Evolutionary conservation across 805 yeast species (phyloP), one percentile per base, ranked within the genome.

Genomic region (Teunomyces panamensis): DNA sequence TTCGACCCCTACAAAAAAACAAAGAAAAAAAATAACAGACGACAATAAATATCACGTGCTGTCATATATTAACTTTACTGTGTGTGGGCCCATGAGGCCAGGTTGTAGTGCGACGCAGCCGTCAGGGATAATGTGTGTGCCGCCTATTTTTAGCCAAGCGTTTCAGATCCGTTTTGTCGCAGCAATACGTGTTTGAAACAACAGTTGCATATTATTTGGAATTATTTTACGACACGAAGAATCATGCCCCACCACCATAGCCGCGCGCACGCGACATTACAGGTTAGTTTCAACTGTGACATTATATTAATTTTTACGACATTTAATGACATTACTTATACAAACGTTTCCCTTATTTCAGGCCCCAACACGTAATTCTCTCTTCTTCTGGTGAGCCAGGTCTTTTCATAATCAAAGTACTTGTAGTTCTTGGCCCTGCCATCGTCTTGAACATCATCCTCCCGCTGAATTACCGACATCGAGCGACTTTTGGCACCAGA

Each of bases 401-500:
- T 71, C 62, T 69, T 70, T 63, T 86, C 89, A 62, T 81, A 85
- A 65, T 91, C 97, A 65, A 92, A 91, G 67, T 86, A 87, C 58
- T 91, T 84, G 82, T 89, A 88, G 27, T 65, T 64, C 47, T 61
- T 59, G 78, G 63, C 50, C 48, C 68, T 46, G 67, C 77, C 58
- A 68, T 72, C 64, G 69, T 80, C 57, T 63, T 52, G 50, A 34
- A 47, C 45, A 32, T 42, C 51, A 24, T 54, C 58, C 28, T 52
- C 61, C 30, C 43, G 45, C 42, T 49, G 56, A 32, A 55, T 54
- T 42, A 54, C 57, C 11, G 63, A 55, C 56, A 56, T 47, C 36
- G 67, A 57, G 44, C 68, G 57, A 39, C 56, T 53, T 53, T 61
- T 63, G 16, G 49, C 51, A 26, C 64, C 69, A 11, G 48, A 14